A percentile compares a stretch with the other conserved stretches of the same genome.
Conservation (phyloP, 257 asterid genomes). For the Plantago major region DNA sequence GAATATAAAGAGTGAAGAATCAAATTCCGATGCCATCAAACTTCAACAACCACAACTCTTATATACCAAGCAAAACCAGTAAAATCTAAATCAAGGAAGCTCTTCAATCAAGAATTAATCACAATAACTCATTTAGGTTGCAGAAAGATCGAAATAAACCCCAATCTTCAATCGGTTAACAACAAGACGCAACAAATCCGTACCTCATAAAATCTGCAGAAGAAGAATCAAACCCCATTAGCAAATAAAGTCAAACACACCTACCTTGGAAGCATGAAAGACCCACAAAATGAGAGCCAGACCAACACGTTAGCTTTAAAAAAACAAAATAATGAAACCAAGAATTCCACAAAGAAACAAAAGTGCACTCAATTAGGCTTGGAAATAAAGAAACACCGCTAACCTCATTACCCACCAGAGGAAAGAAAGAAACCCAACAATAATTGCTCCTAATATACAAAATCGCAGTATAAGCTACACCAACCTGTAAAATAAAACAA, state of each 20-base stretch:
- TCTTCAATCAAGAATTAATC: not conserved
- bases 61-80: slow-evolving; percentile 3
- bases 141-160: slow-evolving; percentile 15
- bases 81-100: slow-evolving; percentile 14
- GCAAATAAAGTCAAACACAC: slow-evolving; percentile 61
- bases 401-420: slow-evolving; percentile 43
- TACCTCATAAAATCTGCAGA: slow-evolving; percentile 24
- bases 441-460: slow-evolving; percentile 29
- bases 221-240: slow-evolving; percentile 27
- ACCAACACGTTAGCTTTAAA: slow-evolving; percentile 25
- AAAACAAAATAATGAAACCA: slow-evolving; percentile 8
- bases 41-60: slow-evolving; percentile 21
- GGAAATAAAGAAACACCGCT: slow-evolving; percentile 40
- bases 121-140: slow-evolving; percentile 5
- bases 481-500: slow-evolving; percentile 11
- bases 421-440: too few species aligned
- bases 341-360: slow-evolving; percentile 19
- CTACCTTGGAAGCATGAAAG: slow-evolving; percentile 56
- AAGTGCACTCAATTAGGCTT: slow-evolving; percentile 33
- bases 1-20: slow-evolving; percentile 31
- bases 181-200: not conserved
- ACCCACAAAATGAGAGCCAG: slow-evolving; percentile 13
- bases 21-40: slow-evolving; percentile 29
- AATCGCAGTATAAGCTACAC: not conserved
- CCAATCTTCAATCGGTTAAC: slow-evolving; percentile 17